Evolutionary conservation across 352 stramenopile genomes (phyloP), one percentile per base, ranked within the genome.

Genomic region (Thraustochytrium striatum): DNA sequence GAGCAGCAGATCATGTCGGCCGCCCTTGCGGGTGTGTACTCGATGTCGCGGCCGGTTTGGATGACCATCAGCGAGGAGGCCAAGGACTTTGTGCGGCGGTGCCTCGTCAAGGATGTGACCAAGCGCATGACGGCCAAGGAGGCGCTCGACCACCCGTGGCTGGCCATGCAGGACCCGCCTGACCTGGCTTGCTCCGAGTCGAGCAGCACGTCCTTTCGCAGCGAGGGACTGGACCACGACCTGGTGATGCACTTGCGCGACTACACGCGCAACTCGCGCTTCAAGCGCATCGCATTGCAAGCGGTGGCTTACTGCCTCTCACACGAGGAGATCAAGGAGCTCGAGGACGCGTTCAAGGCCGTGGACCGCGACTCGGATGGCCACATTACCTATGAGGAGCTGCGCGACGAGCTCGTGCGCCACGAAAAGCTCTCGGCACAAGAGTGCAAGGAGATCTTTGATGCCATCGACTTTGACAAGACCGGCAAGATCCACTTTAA

Each of bases 1-100:
- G 93, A 84, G 36, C 43, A 72, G 33, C 69, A 82, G 33, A 83
- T 84, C 41, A 82, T 84, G 35, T 35, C 32, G 19, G 41, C 32
- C 11, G 81, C 82, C 21, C 79, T 79, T n/a, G 30, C 50, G 19
- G 81, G 81, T 30, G 65, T 61, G 19, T 84, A 85, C 78, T 83
- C 44, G 21, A 55, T 84, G 41, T 33, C n/a, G 2, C 33, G 35
- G 2, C 61, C 53, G 9, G 50, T 78, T 13, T 84, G 78, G 78
- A 57, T 41, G 47, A 59, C 33, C 13, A 5, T 84, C 72, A 79
- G 30, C 30, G 81, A 79, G 28, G 81, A 84, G 3, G 79, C 80
- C 55, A 84, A 85, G 57, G 59, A 85, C 58, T 84, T 84, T 73
- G 69, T 84, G 8, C 58, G 81, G 1, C 19, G 21, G 25, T 72